These are phyloP conservation scores for Scedosporium dehoogii DNA, from an alignment of 2,329 filamentous ascomycete species.

Conservation along the genomic window DNA sequence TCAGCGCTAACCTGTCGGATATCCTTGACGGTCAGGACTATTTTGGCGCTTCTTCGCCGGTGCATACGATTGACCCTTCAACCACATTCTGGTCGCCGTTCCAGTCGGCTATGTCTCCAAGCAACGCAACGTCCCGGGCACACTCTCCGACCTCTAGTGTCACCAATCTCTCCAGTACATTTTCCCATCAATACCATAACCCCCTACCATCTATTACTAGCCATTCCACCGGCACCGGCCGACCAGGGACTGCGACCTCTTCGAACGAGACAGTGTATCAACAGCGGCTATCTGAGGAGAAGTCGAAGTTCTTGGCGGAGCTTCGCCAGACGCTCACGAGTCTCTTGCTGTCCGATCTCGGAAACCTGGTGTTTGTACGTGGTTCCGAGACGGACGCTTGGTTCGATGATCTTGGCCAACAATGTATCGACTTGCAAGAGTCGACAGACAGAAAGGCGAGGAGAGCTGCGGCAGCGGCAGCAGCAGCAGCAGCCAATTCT, in stretches of 20 bases:
- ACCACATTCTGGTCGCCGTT: conserved; percentile 88
- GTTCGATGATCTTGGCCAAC: conserved; percentile 61
- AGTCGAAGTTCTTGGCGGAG: conserved; percentile 66
- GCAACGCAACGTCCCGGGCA: conserved; percentile 47
- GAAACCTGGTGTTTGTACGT: conserved; percentile 72
- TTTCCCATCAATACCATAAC: conserved; percentile 32
- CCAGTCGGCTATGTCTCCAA: conserved; percentile 54
- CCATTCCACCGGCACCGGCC: conserved; percentile 37
- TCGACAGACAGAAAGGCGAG: conserved; percentile 38
- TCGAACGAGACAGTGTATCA: conserved; percentile 58
- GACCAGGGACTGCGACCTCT: conserved; percentile 57
- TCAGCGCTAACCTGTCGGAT: conserved; percentile 50
- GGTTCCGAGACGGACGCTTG: conserved; percentile 91
- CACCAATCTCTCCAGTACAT: conserved; percentile 43
- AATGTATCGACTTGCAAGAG: conserved; percentile 54
- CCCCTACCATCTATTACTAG: conserved; percentile 35
- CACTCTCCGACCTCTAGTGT: conserved; percentile 55
- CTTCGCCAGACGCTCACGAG: conserved; percentile 73
- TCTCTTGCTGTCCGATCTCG: conserved; percentile 79
- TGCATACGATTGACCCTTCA: conserved; percentile 62
- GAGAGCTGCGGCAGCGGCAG: conserved; percentile 14
- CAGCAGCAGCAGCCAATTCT: conserved; percentile 21
- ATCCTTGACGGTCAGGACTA: conserved; percentile 61
- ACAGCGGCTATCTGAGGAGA: conserved; percentile 55
- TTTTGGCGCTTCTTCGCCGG: conserved; percentile 58